A percentile compares a stretch with the other conserved stretches of the same genome.
Evolutionary conservation across 805 yeast species (phyloP).

Genomic region (Barnettozyma sucrosica): DNA sequence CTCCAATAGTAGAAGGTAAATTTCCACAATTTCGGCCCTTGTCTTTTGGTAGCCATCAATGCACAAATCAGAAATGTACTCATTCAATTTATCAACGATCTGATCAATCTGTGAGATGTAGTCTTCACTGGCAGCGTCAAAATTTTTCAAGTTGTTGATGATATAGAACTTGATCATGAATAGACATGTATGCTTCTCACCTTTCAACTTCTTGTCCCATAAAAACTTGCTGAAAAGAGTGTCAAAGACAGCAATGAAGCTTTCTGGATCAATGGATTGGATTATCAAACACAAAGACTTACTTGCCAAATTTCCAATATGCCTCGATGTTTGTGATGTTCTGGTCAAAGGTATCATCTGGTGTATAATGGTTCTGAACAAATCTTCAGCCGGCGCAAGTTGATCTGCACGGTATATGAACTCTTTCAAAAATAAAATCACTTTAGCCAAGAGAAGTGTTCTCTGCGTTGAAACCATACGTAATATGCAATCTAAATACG

Average conservation of each 20-base stretch:
- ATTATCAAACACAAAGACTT: constrained; percentile 25
- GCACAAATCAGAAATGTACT: constrained; percentile 8
- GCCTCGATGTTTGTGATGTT: constrained; percentile 14
- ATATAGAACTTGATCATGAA: constrained; percentile 22
- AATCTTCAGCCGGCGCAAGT: constrained; percentile 14
- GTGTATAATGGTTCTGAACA: constrained; percentile 15
- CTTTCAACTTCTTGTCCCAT: constrained; percentile 13
- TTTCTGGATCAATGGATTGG: constrained; percentile 16
- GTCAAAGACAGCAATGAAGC: constrained; percentile 18
- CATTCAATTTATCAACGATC: constrained; percentile 8
- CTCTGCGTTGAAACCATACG: constrained; percentile 14
- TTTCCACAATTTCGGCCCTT: constrained; percentile 16
- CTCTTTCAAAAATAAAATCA: constrained; percentile 22
- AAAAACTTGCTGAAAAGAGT: constrained; percentile 13
- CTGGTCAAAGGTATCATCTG: constrained; percentile 20
- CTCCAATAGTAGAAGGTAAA: constrained; percentile 14
- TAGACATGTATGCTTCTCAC: constrained; percentile 23
- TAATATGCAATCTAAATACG: constrained; percentile 16
- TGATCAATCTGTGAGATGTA: background rate
- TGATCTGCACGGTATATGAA: constrained; percentile 19
- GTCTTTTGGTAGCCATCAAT: constrained; percentile 20
- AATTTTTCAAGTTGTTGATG: constrained; percentile 7
- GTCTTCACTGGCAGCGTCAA: background rate
- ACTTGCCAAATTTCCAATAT: constrained; percentile 11
- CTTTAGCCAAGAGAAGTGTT: constrained; percentile 14